Percentiles rank a stretch among this genome's conserved stretches.
Evolutionary conservation across 441 rosid genomes (phyloP).

Genomic region (Melianthus villosus): DNA sequence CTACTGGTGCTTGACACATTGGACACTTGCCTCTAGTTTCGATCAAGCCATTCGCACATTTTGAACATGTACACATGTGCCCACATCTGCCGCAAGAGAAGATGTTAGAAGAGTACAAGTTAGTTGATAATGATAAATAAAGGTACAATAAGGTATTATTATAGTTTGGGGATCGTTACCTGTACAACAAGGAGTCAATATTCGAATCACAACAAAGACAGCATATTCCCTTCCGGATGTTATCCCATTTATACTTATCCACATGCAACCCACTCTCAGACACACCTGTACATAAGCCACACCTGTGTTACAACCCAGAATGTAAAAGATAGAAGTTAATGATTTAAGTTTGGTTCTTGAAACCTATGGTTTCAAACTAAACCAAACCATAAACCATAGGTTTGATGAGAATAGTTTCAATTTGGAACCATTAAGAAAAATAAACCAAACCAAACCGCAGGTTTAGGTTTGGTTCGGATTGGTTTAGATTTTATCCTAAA

Average conservation of each 20-base stretch:
- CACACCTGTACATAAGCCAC: constrained; percentile 23
- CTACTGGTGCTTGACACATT: constrained; percentile 78
- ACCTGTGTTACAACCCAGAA: too few species aligned
- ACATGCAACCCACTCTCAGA: constrained; percentile 17
- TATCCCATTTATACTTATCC: constrained; percentile 54
- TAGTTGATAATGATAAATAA: neutral
- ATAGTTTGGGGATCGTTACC: constrained; percentile 23
- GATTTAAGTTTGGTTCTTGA: too few species aligned
- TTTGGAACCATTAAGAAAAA: too few species aligned
- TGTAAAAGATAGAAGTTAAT: too few species aligned
- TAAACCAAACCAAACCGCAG: too few species aligned
- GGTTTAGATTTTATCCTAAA: too few species aligned
- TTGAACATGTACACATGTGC: constrained; percentile 85
- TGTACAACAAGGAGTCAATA: constrained; percentile 71
- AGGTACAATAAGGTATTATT: neutral
- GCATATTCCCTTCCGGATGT: constrained; percentile 68
- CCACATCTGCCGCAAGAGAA: constrained; percentile 46
- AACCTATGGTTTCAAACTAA: too few species aligned
- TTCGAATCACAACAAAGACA: constrained; percentile 50
- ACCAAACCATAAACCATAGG: too few species aligned
- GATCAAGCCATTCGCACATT: constrained; percentile 61
- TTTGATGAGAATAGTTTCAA: too few species aligned
- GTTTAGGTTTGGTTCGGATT: too few species aligned
- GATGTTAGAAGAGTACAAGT: neutral
- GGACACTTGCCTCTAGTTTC: constrained; percentile 72